Evolutionary conservation across 805 yeast species (phyloP), one percentile per base, ranked within the genome.

Genomic region (Starmerella geochares): DNA sequence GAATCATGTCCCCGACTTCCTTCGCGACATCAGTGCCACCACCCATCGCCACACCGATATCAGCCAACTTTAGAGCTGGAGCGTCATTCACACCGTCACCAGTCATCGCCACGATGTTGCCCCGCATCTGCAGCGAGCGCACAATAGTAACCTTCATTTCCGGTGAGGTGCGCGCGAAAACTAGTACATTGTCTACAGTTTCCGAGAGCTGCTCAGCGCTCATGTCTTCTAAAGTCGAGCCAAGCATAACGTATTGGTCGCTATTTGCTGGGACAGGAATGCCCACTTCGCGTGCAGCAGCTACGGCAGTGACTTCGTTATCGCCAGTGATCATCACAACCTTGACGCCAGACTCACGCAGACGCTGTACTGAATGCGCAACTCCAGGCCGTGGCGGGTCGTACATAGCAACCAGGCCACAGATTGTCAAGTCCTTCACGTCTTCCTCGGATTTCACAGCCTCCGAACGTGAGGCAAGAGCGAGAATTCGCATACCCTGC

Each of bases 21-120:
- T 90, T 90, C 44, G 98, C 98, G 36, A 90, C 98, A 67, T 90
- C 98, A 0, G 97, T 92, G 52, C 98, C 98, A 71, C 83, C 81
- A 0, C 72, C 72, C 74, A 88, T 87, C 13, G 95, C 81, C 58
- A 90, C 86, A 61, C 97, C 97, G 59, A 88, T 88, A 68, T 88
- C 96, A 2, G 97, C 96, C 58, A 88, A 73, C 64, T 90, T 88
- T 59, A 90, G 74, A 4, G 97, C 96, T n/a, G 97, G 97, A 0
- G 97, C 97, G 71, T 88, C 97, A 65, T 88, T 88, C 13, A 90
- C 96, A 68, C 97, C 97, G 68, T 88, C 97, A 59, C 98, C 98
- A n/a, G 97, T 88, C 96, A 90, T 88, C 21, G 96, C 98, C 47
- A 90, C 97, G 54, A 90, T 80, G 65, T 90, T 95, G 46, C 96